Evolutionary conservation across 2,329 filamentous ascomycete species (phyloP).

Genomic region (Aspergillus fumigatus): DNA sequence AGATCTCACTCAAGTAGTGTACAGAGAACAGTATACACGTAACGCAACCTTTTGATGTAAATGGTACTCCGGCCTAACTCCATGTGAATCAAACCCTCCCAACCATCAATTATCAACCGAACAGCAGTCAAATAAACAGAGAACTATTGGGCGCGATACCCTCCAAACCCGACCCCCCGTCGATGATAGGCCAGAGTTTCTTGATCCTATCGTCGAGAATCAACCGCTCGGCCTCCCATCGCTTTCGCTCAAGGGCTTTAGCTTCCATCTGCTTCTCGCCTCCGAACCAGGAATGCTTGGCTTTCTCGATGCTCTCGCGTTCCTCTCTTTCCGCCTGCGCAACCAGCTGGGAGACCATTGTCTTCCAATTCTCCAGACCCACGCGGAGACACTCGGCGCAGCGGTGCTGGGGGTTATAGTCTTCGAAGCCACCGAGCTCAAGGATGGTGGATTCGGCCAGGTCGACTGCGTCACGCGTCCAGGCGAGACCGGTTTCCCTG

Average conservation of each 20-base stretch:
- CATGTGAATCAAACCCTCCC: background rate
- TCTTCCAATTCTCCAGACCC: slow-evolving; percentile 75
- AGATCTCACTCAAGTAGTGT: background rate
- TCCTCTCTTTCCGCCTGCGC: slow-evolving; percentile 35
- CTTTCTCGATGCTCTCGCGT: slow-evolving; percentile 29
- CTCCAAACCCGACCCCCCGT: slow-evolving; percentile 26
- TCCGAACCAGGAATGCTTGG: slow-evolving; percentile 31
- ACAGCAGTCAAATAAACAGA: slow-evolving; percentile 20
- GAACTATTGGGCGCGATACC: slow-evolving; percentile 26
- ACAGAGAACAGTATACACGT: background rate
- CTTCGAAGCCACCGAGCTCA: slow-evolving; percentile 28
- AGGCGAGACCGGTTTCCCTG: slow-evolving; percentile 69
- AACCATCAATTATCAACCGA: background rate
- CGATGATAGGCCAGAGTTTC: slow-evolving; percentile 26
- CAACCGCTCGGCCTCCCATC: slow-evolving; percentile 39
- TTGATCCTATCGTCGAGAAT: slow-evolving; percentile 34
- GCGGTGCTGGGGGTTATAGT: slow-evolving; percentile 47
- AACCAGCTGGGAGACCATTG: slow-evolving; percentile 69
- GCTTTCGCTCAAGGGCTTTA: slow-evolving; percentile 27
- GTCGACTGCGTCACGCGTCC: slow-evolving; percentile 86
- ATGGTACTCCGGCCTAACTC: slow-evolving; percentile 1
- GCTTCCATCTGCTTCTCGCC: slow-evolving; percentile 23
- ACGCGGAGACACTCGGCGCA: slow-evolving; percentile 74
- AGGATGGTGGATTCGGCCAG: slow-evolving; percentile 63
- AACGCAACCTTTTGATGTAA: background rate